Evolutionary conservation across 2,329 filamentous ascomycete species (phyloP).

Genomic region (Scedosporium minutisporum): DNA sequence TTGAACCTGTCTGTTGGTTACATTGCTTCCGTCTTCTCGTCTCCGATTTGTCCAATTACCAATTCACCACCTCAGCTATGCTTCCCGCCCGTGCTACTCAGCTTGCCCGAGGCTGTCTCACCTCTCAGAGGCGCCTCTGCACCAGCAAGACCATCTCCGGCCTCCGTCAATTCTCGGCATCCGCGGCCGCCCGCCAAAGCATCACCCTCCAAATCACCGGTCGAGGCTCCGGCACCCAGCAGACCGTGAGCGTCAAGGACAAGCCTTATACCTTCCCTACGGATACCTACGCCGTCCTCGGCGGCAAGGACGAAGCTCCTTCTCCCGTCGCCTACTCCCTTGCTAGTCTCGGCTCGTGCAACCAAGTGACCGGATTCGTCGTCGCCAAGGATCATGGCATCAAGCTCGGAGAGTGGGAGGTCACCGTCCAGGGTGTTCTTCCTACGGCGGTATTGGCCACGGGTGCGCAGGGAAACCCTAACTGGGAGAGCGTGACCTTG

Average conservation of each 20-base stretch:
- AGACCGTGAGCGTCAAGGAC: conserved; percentile 15
- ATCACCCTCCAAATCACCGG: conserved; percentile 15
- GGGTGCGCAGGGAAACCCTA: conserved; percentile 18
- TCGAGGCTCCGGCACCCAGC: conserved; percentile 14
- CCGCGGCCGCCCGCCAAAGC: conserved; percentile 1
- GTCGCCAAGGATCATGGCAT: conserved; percentile 18
- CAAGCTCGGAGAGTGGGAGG: conserved; percentile 16
- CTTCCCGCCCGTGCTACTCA: too few species aligned
- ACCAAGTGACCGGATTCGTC: conserved; percentile 19
- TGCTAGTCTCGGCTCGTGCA: conserved; percentile 19
- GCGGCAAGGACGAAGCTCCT: conserved; percentile 17
- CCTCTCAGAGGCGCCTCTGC: too few species aligned
- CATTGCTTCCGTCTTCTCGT: too few species aligned
- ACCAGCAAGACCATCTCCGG: not conserved
- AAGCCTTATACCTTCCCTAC: conserved; percentile 17
- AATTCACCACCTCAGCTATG: too few species aligned
- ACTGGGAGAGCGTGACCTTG: conserved; percentile 17
- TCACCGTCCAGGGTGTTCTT: conserved; percentile 15
- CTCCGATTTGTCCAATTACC: too few species aligned
- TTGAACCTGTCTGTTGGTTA: too few species aligned
- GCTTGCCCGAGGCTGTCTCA: too few species aligned
- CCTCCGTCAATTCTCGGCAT: conserved; percentile 2
- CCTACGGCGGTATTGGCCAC: conserved; percentile 16
- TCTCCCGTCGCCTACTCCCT: conserved; percentile 20
- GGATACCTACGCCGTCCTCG: conserved; percentile 19